phyloP scores from a whole-genome alignment of 306 rosid species.

The Malus orientalis region DNA sequence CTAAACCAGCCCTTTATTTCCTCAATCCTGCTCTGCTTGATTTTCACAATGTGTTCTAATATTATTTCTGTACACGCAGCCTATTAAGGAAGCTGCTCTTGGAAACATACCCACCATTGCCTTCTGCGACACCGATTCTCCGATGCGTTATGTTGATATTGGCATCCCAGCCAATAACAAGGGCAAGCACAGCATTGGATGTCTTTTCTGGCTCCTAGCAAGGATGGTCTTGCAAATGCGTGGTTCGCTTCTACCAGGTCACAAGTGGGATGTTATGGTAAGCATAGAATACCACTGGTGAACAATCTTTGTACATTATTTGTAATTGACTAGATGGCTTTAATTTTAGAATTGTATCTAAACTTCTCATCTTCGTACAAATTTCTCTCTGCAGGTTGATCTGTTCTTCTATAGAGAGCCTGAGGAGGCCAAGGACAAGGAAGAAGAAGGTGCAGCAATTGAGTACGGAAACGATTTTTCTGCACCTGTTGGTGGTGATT shows the following conservation, averaged over 20 bases:
- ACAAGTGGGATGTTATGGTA: constrained; percentile 91
- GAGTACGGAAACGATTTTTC: not conserved
- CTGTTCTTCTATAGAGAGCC: constrained; percentile 87
- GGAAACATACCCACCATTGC: constrained; percentile 92
- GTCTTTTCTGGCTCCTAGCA: constrained; percentile 87
- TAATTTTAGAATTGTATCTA: not conserved
- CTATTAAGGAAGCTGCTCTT: constrained; percentile 85
- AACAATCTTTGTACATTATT: not conserved
- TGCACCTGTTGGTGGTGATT: constrained; percentile 22
- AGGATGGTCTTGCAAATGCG: constrained; percentile 95
- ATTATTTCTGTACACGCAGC: constrained; percentile 37
- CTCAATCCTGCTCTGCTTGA: not conserved
- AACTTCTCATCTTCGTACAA: not conserved
- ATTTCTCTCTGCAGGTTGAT: constrained; percentile 50
- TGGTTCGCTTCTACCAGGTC: constrained; percentile 61
- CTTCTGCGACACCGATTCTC: constrained; percentile 86
- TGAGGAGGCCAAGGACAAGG: constrained; percentile 76
- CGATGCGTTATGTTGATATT: constrained; percentile 81
- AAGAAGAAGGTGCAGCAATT: constrained; percentile 33
- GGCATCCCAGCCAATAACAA: constrained; percentile 95
- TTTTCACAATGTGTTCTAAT: not conserved
- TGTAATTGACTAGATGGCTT: not conserved
- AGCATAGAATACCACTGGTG: not conserved
- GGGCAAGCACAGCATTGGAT: constrained; percentile 88
- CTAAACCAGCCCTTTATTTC: not conserved